Evolutionary conservation across 1,284 basidiomycete genomes (phyloP).

Genomic region (Wallemia mellicola): DNA sequence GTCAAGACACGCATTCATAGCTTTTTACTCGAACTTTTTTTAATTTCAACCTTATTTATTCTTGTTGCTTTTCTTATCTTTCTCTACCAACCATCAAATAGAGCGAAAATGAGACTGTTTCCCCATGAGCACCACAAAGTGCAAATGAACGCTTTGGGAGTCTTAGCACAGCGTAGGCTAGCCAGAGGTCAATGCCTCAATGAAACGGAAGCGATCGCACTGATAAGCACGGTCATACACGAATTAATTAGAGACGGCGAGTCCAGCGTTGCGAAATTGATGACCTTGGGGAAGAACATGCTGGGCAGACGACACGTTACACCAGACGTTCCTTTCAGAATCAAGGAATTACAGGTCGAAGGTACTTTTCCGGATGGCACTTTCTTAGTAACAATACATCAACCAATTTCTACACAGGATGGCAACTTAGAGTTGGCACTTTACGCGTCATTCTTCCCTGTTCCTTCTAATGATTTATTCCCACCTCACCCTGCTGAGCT

Average conservation of each 20-base stretch:
- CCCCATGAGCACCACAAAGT: slow-evolving; percentile 17
- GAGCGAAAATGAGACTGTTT: slow-evolving; percentile 7
- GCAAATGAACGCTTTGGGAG: slow-evolving; percentile 30
- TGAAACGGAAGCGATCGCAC: slow-evolving; percentile 54
- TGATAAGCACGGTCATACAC: slow-evolving; percentile 71
- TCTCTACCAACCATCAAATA: not conserved
- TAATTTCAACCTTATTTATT: too few species aligned
- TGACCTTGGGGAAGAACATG: slow-evolving; percentile 68
- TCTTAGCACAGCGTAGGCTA: slow-evolving; percentile 72
- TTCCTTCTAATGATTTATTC: slow-evolving; percentile 37
- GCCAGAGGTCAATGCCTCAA: slow-evolving; percentile 70
- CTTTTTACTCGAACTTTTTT: too few species aligned
- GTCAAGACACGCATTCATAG: too few species aligned
- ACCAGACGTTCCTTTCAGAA: slow-evolving; percentile 24
- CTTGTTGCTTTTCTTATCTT: not conserved
- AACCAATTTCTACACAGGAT: slow-evolving; percentile 57
- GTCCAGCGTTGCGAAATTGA: slow-evolving; percentile 62
- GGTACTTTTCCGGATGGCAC: slow-evolving; percentile 66
- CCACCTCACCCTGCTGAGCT: slow-evolving; percentile 22
- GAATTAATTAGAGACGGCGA: slow-evolving; percentile 81
- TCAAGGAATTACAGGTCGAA: slow-evolving; percentile 61
- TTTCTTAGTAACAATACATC: slow-evolving; percentile 78
- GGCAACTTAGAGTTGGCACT: slow-evolving; percentile 55
- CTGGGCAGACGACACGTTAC: slow-evolving; percentile 76
- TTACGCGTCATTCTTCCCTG: slow-evolving; percentile 71